Base-by-base conservation (phyloP, 306 rosid species). In the Medicago lupulina region DNA sequence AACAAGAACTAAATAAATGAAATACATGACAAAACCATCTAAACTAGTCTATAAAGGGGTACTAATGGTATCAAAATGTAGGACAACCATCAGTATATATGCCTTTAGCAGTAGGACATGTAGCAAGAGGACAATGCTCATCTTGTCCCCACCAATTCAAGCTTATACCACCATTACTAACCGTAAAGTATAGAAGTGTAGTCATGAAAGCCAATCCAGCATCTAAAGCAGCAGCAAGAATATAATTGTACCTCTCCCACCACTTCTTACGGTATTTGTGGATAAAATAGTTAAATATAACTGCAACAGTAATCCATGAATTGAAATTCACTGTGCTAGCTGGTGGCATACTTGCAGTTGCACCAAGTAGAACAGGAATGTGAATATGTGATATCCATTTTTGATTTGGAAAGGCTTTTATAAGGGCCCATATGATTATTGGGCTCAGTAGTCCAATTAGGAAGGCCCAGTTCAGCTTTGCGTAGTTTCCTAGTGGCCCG, bases 201-300 rank as follows among this genome's bases (percentile, higher is more conserved):
- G 82, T 82, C 86, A 86, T 85, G 83, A 87, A 86, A 71, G 95
- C 95, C 82, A 88, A 77, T 34, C 97, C 95, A 38, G 91, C 95
- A 47, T 91, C 97, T 64, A 91, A 39, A 65, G 91, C 91, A 12
- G 89, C 95, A 8, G 97, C 90, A 6, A 91, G 89, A 47, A 91
- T 72, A 70, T 91, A 86, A 51, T 89, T 89, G 82, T 87, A 91
- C 54, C 88, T 79, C 74, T 87, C 84, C 95, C 92, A 91, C 92
- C 97, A 91, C 16, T 80, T 78, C 86, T 86, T 86, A 70, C 74
- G 72, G 83, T 85, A 82, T 8, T 80, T 87, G 70, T 77, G 83
- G 15, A 91, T 54, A 58, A 84, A 91, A 70, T 81, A 91, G 70
- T 86, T 91, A 61, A 89, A 91, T 34, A 85, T 67, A 6, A 81